These are phyloP conservation scores for Sporothrix dimorphospora DNA, from an alignment of 2,329 filamentous ascomycete species.

Conservation along the genomic window DNA sequence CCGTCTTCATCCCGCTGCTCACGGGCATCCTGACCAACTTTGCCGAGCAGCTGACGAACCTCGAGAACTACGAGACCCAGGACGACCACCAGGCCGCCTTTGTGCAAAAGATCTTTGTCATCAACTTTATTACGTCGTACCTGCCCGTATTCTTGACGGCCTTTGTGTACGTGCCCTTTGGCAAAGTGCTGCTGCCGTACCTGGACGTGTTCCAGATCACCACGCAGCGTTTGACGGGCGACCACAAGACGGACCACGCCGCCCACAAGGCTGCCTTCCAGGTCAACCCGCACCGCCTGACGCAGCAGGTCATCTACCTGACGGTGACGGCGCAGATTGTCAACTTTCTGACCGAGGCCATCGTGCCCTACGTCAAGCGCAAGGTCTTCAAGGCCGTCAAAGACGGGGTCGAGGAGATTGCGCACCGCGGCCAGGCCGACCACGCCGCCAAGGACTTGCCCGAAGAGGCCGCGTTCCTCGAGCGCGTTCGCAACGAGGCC, in stretches of 20 bases:
- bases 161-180: constrained; percentile 84
- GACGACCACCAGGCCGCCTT: constrained; percentile 82
- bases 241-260: constrained; percentile 58
- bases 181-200: constrained; percentile 78
- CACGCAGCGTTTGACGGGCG: constrained; percentile 73
- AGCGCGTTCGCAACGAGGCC: constrained; percentile 80
- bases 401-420: constrained; percentile 64
- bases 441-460: constrained; percentile 60
- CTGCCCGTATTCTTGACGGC: constrained; percentile 75
- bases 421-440: constrained; percentile 54
- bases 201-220: constrained; percentile 79
- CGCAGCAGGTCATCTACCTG: constrained; percentile 93
- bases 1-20: constrained; percentile 76
- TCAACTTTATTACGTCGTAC: constrained; percentile 82
- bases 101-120: constrained; percentile 89
- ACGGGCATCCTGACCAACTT: constrained; percentile 74
- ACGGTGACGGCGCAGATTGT: constrained; percentile 93
- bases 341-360: constrained; percentile 79
- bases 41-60: constrained; percentile 75
- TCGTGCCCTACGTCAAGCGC: constrained; percentile 84
- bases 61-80: constrained; percentile 90
- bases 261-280: constrained; percentile 59
- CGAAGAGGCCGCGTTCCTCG: constrained; percentile 79
- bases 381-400: constrained; percentile 78
- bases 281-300: constrained; percentile 81